These are phyloP conservation scores for Echium plantagineum DNA, from an alignment of 257 asterid genomes.

Conservation along the genomic window DNA sequence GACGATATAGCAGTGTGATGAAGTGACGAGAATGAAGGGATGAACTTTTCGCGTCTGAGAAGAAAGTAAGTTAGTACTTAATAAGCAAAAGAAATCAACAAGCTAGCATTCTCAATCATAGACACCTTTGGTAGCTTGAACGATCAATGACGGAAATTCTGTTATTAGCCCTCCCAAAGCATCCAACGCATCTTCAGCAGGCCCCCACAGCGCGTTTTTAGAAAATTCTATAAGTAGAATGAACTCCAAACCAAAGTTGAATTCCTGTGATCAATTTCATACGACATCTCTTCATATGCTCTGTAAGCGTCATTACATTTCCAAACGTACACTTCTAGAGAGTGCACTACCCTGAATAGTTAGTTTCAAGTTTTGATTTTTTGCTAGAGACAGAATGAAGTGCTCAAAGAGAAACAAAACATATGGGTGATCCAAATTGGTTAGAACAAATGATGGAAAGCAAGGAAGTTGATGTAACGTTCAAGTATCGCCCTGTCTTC, in stretches of 20 bases:
- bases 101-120: too few relatives aligned
- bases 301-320: neutral
- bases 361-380: too few relatives aligned
- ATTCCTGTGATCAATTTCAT: slow-evolving; percentile 46
- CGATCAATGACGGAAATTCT: slow-evolving; percentile 62
- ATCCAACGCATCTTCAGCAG: slow-evolving; percentile 55
- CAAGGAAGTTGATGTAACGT: neutral
- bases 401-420: neutral
- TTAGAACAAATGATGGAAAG: neutral
- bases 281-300: neutral
- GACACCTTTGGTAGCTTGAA: slow-evolving; percentile 60
- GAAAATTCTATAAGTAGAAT: slow-evolving; percentile 49
- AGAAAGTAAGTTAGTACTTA: too few relatives aligned
- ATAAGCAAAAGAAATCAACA: too few relatives aligned
- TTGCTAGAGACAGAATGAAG: too few relatives aligned
- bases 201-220: slow-evolving; percentile 38
- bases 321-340: too few relatives aligned
- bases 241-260: slow-evolving; percentile 64
- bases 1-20: neutral
- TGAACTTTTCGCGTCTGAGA: too few relatives aligned
- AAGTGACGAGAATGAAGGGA: too few relatives aligned
- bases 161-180: slow-evolving; percentile 36
- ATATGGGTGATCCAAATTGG: neutral
- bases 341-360: too few relatives aligned
- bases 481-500: neutral